phyloP scores from a whole-genome alignment of 1,284 basidiomycete genomes.

The Quambalaria eucalypti region DNA sequence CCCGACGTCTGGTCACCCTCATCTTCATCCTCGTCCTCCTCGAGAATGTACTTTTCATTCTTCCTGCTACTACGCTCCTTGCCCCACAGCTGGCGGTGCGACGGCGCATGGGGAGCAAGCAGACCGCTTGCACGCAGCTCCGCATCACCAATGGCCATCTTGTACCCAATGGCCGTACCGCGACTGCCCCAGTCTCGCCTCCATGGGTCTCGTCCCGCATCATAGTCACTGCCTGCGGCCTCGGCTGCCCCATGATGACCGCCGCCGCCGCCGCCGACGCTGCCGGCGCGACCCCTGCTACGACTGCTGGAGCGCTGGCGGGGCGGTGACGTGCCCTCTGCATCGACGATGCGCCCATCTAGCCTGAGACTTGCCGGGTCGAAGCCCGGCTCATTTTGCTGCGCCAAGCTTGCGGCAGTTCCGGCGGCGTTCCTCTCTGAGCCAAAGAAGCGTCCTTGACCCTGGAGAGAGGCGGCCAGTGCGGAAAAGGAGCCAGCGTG shows the following conservation, averaged over 20 bases:
- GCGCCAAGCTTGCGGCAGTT: background rate
- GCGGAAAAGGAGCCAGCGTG: slow-evolving; percentile 25
- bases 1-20: slow-evolving; percentile 3
- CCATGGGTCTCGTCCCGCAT: background rate
- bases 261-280: background rate
- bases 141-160: slow-evolving; percentile 11
- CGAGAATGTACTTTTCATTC: slow-evolving; percentile 5
- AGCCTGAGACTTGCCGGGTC: slow-evolving; percentile 33
- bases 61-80: slow-evolving; percentile 18
- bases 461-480: slow-evolving; percentile 10
- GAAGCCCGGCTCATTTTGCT: too few relatives aligned
- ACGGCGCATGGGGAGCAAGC: slow-evolving; percentile 36
- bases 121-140: slow-evolving; percentile 24
- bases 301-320: background rate
- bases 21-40: slow-evolving; percentile 19
- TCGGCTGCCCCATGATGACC: too few relatives aligned
- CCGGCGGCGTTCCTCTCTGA: background rate
- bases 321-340: background rate
- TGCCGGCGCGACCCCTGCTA: background rate
- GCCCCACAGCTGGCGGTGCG: slow-evolving; percentile 31
- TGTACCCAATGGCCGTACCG: slow-evolving; percentile 7
- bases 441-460: background rate
- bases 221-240: background rate
- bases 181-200: background rate
- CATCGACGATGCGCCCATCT: slow-evolving; percentile 17